Evolutionary conservation across 768 basidiomycete genomes (phyloP).

Genomic region (Pleurotus cornucopiae): DNA sequence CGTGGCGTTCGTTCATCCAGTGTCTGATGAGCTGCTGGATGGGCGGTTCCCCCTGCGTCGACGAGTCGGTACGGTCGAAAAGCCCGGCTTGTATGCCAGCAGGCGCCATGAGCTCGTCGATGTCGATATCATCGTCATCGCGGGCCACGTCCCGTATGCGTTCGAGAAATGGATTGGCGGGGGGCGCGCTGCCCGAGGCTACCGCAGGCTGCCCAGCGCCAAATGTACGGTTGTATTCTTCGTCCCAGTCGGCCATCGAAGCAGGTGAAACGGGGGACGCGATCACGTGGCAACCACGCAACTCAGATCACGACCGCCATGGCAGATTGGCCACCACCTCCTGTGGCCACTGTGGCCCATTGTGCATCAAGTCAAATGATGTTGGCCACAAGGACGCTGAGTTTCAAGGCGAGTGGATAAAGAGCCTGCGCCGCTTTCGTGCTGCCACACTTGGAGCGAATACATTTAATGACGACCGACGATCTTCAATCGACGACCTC

Average conservation of each 20-base stretch:
- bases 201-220: background rate
- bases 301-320: no score
- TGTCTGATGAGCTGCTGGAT: constrained; percentile 70
- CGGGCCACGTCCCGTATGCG: constrained; percentile 8
- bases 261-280: background rate
- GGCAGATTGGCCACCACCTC: no score
- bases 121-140: constrained; percentile 9
- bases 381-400: no score
- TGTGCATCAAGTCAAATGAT: no score
- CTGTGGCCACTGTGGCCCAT: no score
- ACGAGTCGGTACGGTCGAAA: background rate
- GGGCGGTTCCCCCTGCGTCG: constrained; percentile 45
- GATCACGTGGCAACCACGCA: no score
- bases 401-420: no score
- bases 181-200: background rate
- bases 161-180: constrained; percentile 4
- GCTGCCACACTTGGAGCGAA: no score
- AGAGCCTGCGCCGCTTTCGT: no score
- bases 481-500: no score
- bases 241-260: constrained; percentile 12
- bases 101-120: constrained; percentile 9
- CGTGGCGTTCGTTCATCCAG: constrained; percentile 84
- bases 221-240: constrained; percentile 9
- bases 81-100: background rate
- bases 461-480: no score